These are phyloP conservation scores for Amaranthus palmeri DNA, from an alignment of 148 eudicot species.

Conservation along the genomic window DNA sequence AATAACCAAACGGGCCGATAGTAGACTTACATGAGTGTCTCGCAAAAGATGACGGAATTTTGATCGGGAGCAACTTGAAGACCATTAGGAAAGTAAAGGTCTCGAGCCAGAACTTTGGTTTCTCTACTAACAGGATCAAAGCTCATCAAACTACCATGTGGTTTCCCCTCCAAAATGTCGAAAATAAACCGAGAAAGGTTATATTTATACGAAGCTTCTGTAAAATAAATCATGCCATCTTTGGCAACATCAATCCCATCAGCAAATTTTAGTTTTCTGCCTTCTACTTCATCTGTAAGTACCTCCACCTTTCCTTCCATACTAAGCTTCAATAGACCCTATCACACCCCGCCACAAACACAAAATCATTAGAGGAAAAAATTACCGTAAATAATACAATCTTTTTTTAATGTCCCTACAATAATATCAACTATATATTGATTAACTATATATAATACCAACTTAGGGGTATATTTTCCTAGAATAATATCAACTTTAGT, in stretches of 20 bases:
- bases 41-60: constrained; percentile 46
- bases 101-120: constrained; percentile 41
- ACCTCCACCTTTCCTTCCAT: constrained; percentile 35
- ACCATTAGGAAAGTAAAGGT: constrained; percentile 62
- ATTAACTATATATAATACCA: no score
- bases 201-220: constrained; percentile 64
- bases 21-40: constrained; percentile 44
- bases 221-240: constrained; percentile 62
- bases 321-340: constrained; percentile 58
- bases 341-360: neutral
- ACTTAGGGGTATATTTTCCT: no score
- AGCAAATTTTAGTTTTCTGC: constrained; percentile 42
- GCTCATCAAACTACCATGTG: constrained; percentile 62
- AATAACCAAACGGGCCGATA: no score
- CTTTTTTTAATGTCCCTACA: no score
- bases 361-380: neutral
- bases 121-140: constrained; percentile 47
- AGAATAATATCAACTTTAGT: no score
- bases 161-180: constrained; percentile 43
- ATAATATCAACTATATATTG: no score
- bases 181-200: neutral
- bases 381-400: no score
- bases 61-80: constrained; percentile 59
- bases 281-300: constrained; percentile 59
- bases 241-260: constrained; percentile 60